phyloP scores from a whole-genome alignment of 2,329 filamentous ascomycete genomes.

The Sporothrix pseudoabietina region DNA sequence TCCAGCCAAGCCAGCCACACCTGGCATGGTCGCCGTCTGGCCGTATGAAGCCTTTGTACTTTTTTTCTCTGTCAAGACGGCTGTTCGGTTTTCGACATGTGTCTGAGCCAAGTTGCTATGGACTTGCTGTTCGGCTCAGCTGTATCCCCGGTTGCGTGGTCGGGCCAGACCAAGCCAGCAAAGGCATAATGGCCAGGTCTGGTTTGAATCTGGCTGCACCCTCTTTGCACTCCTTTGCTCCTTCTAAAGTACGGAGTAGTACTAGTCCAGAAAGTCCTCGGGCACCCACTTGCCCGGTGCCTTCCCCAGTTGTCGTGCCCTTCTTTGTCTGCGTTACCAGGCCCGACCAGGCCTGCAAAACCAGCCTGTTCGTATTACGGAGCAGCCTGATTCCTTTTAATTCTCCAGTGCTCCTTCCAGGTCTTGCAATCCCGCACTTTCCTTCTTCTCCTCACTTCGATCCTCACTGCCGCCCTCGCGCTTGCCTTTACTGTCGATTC shows the following conservation, averaged over 20 bases:
- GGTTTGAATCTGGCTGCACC: not conserved
- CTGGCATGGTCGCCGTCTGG: slow-evolving; percentile 1
- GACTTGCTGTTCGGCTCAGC: not conserved
- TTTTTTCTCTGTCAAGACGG: not conserved
- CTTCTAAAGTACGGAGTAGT: not conserved
- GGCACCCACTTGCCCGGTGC: not conserved
- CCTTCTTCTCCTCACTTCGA: slow-evolving; percentile 16
- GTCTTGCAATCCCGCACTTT: not conserved
- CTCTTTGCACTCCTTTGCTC: not conserved
- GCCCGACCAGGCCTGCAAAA: slow-evolving; percentile 1
- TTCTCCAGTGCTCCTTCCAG: slow-evolving; percentile 2
- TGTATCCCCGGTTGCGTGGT: not conserved
- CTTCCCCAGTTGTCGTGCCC: not conserved
- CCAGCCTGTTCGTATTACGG: slow-evolving; percentile 12
- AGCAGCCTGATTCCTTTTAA: not conserved
- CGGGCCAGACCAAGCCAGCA: slow-evolving; percentile 4
- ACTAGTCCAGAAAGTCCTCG: not conserved
- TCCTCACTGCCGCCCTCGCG: not conserved
- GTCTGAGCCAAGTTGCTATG: not conserved
- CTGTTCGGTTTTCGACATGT: not conserved
- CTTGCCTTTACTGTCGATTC: not conserved
- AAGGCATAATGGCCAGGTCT: not conserved
- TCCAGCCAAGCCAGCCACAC: not conserved
- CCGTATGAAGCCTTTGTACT: not conserved
- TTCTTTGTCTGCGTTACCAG: too few species aligned